These are phyloP conservation scores for Ceratocystis lukuohia DNA, from an alignment of 2,329 filamentous ascomycete genomes.

Conservation along the genomic window DNA sequence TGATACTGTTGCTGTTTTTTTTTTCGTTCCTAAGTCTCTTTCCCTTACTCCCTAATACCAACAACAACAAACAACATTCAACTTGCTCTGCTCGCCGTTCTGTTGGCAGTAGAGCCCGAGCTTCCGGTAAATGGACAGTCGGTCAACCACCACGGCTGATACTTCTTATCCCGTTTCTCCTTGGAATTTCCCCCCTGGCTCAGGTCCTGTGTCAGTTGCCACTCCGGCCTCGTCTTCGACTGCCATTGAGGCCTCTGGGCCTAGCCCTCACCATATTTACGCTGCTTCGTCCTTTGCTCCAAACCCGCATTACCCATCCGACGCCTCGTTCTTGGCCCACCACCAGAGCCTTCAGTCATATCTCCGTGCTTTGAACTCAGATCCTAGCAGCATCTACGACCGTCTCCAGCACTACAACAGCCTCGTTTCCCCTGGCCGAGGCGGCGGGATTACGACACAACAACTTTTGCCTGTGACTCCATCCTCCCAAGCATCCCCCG, in stretches of 20 bases:
- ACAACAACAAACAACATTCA: not conserved
- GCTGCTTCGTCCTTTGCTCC: constrained; percentile 8
- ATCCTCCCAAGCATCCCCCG: constrained; percentile 28
- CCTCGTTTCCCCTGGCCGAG: constrained; percentile 45
- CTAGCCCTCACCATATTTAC: constrained; percentile 11
- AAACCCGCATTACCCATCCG: constrained; percentile 20
- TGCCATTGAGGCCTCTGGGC: constrained; percentile 14
- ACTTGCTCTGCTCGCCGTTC: constrained; percentile 16
- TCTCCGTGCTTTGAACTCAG: constrained; percentile 37
- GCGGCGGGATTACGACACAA: constrained; percentile 42
- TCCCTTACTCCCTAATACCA: not conserved
- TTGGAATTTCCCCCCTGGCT: constrained; percentile 28
- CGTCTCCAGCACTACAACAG: constrained; percentile 53
- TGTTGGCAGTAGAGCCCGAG: constrained; percentile 23
- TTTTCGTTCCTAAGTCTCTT: not conserved
- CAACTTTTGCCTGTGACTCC: constrained; percentile 40
- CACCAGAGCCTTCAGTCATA: constrained; percentile 38
- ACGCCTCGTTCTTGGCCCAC: constrained; percentile 29
- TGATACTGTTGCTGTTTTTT: not conserved
- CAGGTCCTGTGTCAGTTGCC: constrained; percentile 14
- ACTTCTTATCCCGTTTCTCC: constrained; percentile 31
- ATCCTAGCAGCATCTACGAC: constrained; percentile 47
- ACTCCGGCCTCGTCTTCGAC: constrained; percentile 11
- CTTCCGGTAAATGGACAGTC: constrained; percentile 36
- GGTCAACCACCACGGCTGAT: constrained; percentile 38